Conservation (phyloP, 2,329 filamentous ascomycete species). For the Fusarium sp. region DNA sequence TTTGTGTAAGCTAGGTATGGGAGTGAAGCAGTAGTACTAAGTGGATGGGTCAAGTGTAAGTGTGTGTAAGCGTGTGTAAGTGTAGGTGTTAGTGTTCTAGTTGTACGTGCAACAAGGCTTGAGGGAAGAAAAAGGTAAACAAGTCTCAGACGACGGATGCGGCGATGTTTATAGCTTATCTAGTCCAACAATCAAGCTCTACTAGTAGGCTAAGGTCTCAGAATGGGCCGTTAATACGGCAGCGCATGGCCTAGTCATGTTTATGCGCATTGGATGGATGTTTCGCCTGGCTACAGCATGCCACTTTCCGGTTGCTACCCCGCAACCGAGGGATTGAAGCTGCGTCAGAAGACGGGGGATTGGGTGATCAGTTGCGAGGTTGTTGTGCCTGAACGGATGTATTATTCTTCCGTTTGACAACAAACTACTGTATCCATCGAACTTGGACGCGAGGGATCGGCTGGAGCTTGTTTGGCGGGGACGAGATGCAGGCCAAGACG, state of each 20-base stretch:
- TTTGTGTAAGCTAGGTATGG: neutral
- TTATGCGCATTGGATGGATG: conserved; percentile 36
- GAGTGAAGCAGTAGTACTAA: neutral
- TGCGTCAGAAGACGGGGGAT: conserved; percentile 41
- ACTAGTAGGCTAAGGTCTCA: conserved; percentile 31
- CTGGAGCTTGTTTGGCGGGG: conserved; percentile 42
- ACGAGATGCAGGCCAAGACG: conserved; percentile 41
- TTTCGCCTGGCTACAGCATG: conserved; percentile 20
- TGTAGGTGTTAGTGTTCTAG: conserved; percentile 2
- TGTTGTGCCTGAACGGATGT: conserved; percentile 19
- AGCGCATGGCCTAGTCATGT: conserved; percentile 36
- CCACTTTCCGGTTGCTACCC: conserved; percentile 40
- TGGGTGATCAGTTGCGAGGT: conserved; percentile 26
- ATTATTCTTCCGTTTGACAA: conserved; percentile 13
- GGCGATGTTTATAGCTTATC: conserved; percentile 39
- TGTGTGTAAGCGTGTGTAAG: neutral
- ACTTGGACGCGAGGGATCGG: conserved; percentile 1
- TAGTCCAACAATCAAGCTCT: conserved; percentile 7
- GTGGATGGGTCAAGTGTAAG: neutral
- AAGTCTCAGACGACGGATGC: conserved; percentile 29
- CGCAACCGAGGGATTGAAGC: conserved; percentile 38
- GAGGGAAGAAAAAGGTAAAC: conserved; percentile 15
- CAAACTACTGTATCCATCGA: conserved; percentile 1
- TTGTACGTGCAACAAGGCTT: conserved; percentile 17
- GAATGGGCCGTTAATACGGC: conserved; percentile 44